Base-by-base conservation (phyloP, 2,329 filamentous ascomycete genomes). In the Claviceps humidiphila region DNA sequence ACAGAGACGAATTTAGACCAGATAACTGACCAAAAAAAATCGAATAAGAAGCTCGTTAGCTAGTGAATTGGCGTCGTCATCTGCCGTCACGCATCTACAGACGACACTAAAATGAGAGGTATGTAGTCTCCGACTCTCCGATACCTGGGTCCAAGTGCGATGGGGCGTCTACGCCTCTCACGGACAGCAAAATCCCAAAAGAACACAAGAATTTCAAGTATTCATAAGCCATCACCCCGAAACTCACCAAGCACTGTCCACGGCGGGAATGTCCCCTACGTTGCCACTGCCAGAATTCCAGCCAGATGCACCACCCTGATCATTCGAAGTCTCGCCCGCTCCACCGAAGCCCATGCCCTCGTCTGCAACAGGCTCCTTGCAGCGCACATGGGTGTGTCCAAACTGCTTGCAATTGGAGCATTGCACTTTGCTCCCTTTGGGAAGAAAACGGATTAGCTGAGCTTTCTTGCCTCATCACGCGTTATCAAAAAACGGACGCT, bases 361-460 rank as follows among this genome's bases (percentile, higher is more conserved):
- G 5, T 40, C 54, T 13, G 58, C 56, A 38, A 26, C 44, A 57
- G 7, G 56, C 48, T 62, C 51, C 58, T 68, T 68, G 62, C 68
- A 70, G 11, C 67, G 60, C 40, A 68, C 66, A 52, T 68, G 68
- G 52, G 68, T 70, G 52, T 70, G 68, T 9, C 68, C 68, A 39
- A 60, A 69, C 54, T 68, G 58, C 51, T 69, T 63, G 51, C 68
- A 70, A 56, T 69, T 69, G 49, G 48, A 58, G 52, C 68, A 70
- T 55, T 70, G 64, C 5, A 70, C 67, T 51, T 69, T 70, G 60
- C 60, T 66, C 67, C 67, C 68, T 70, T 46, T 16, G 30, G 3
- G 8, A 11, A 30, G 30, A 17, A 44, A 37, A 51, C 22, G 48
- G 14, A 42, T 51, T 38, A 34, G 42, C 38, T n/a, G 30, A 11